Evolutionary conservation across 192 early-diverging fungal genomes (phyloP), one percentile per base, ranked within the genome.

Genomic region (Coemansia sp.): DNA sequence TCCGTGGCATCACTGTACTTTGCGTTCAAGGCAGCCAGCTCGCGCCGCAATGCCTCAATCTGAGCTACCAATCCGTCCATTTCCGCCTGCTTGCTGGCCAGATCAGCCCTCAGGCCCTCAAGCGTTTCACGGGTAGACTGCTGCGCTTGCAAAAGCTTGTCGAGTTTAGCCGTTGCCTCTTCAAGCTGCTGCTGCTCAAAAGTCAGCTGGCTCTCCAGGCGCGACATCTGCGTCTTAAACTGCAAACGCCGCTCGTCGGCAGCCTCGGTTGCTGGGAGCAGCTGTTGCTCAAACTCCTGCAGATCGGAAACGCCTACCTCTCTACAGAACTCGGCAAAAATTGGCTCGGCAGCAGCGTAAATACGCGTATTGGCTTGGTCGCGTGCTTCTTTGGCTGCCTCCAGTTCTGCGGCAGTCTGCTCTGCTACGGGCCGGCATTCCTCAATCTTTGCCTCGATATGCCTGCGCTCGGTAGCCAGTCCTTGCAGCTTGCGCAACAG

Each of bases 281-380:
- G 85, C 20, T 82, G 71, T 15, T 83, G 82, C 62, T 99, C 94
- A 62, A 93, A 97, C 53, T 90, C 94, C 5, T 90, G 87, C 54
- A 97, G 85, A 54, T 84, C 88, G 8, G 71, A 40, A 1, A 97
- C 86, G 3, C 81, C 76, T n/a, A 92, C 84, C 9, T 62, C 54
- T 28, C 45, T 41, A 69, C 97, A 97, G 48, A 99, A 94, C 1
- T 73, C 77, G 0, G 76, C 80, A 81, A 99, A 99, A 6, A 92
- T 72, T 12, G 74, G 61, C 51, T 88, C 84, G 37, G 87, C 85
- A 18, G 82, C 76, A 16, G 61, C 52, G 18, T 72, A 68, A 39
- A 90, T 81, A 9, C 51, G 61, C 3, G 53, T 49, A 62, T 80
- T 78, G 5, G 83, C 54, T 37, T 60, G 36, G 2, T 60, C 45